Evolutionary conservation across 1,284 basidiomycete species (phyloP).

Genomic region (Boletus smithii): DNA sequence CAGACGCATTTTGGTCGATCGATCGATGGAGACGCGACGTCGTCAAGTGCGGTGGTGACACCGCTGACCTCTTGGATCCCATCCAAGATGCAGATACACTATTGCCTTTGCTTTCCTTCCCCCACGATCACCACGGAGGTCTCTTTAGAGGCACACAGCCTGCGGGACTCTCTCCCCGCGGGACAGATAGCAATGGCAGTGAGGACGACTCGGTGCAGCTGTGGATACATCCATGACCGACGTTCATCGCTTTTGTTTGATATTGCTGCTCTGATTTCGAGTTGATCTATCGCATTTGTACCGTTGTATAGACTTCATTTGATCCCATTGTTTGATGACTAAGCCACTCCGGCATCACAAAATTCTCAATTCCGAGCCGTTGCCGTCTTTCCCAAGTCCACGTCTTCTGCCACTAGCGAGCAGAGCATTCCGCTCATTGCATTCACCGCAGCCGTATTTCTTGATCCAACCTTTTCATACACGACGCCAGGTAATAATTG

Average conservation of each 20-base stretch:
- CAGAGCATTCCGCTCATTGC: background rate
- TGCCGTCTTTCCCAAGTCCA: conserved; percentile 5
- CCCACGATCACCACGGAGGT: background rate
- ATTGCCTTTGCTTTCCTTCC: conserved; percentile 16
- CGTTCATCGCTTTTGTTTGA: too few species aligned
- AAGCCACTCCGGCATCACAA: conserved; percentile 9
- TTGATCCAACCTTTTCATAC: too few species aligned
- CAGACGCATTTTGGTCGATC: conserved; percentile 21
- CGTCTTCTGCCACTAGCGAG: too few species aligned
- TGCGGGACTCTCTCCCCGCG: background rate
- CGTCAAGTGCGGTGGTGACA: conserved; percentile 3
- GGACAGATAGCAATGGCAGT: background rate
- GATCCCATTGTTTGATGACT: conserved; percentile 16
- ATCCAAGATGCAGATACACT: conserved; percentile 15
- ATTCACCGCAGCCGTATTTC: background rate
- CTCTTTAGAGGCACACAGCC: background rate
- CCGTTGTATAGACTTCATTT: too few species aligned
- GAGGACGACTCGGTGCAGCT: conserved; percentile 14
- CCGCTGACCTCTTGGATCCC: conserved; percentile 16
- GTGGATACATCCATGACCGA: conserved; percentile 16
- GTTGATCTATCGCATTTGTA: too few species aligned
- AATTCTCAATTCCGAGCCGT: too few species aligned
- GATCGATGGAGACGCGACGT: conserved; percentile 25
- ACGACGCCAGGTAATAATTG: too few species aligned
- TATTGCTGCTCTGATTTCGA: too few species aligned